Evolutionary conservation across 768 basidiomycete genomes (phyloP).

Genomic region (Lentinula boryana): DNA sequence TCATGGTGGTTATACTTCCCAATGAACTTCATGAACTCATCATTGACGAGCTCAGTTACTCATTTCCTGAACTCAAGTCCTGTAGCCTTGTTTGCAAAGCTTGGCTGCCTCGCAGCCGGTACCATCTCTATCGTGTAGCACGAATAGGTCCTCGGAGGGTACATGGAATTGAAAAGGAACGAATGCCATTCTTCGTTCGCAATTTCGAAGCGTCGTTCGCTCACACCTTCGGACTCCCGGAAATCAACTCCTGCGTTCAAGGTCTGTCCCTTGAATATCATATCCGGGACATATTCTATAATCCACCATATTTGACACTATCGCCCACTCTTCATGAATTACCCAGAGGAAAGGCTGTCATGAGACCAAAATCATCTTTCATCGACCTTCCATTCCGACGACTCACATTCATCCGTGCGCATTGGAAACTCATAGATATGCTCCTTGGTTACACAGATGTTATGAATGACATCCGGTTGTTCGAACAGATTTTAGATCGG

Average conservation of each 20-base stretch:
- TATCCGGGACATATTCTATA: not conserved
- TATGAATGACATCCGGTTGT: not conserved
- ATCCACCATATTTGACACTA: not conserved
- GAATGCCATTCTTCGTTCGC: not conserved
- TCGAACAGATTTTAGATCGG: not conserved
- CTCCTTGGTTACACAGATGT: not conserved
- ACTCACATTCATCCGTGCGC: not conserved
- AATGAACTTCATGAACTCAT: not conserved
- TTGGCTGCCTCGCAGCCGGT: not conserved
- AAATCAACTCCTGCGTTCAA: not conserved
- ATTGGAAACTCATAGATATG: not conserved
- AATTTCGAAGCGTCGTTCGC: not conserved
- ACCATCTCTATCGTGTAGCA: not conserved
- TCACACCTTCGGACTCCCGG: not conserved
- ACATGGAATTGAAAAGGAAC: not conserved
- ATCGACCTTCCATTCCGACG: not conserved
- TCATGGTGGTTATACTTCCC: not conserved
- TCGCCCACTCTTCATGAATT: not conserved
- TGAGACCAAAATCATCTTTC: not conserved
- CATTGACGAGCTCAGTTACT: not conserved
- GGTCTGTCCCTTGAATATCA: not conserved
- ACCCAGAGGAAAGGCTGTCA: not conserved
- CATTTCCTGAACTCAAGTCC: not conserved
- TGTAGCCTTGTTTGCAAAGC: slow-evolving; percentile 3
- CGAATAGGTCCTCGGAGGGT: not conserved